Percentiles rank a stretch among this genome's conserved stretches.
phyloP scores from a whole-genome alignment of 1,284 basidiomycete genomes.

The Tranzscheliella williamsii region DNA sequence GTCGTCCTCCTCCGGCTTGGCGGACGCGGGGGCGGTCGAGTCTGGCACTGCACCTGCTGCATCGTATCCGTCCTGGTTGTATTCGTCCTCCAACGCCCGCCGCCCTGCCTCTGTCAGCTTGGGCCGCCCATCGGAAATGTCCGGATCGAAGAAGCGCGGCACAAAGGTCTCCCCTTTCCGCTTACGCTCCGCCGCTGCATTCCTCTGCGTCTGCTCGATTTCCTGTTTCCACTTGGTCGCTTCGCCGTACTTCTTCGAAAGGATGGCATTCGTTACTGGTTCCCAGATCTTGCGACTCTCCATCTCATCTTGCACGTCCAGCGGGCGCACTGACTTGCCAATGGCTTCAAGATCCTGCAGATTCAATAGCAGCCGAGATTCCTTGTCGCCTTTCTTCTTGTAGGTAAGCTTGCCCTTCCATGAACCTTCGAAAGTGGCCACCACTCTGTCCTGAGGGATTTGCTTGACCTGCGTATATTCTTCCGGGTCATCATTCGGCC shows the following conservation, averaged over 20 bases:
- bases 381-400: conserved; percentile 72
- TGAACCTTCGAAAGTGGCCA: conserved; percentile 82
- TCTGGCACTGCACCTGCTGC: background rate
- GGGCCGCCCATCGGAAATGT: conserved; percentile 75
- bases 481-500: conserved; percentile 66
- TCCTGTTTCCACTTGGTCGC: conserved; percentile 55
- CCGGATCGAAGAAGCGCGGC: conserved; percentile 77
- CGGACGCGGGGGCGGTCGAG: background rate
- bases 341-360: conserved; percentile 74
- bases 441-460: conserved; percentile 76
- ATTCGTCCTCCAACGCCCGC: conserved; percentile 59
- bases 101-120: conserved; percentile 67
- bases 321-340: conserved; percentile 80
- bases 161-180: conserved; percentile 63
- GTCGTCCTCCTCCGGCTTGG: conserved; percentile 15
- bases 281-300: conserved; percentile 91
- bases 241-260: conserved; percentile 76
- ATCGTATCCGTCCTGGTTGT: conserved; percentile 34
- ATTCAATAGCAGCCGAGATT: conserved; percentile 76
- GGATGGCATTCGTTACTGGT: conserved; percentile 69
- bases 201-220: conserved; percentile 55
- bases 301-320: conserved; percentile 75
- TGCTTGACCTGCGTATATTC: conserved; percentile 84
- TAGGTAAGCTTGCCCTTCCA: conserved; percentile 85
- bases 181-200: conserved; percentile 47